Evolutionary conservation across 306 rosid species (phyloP).

Genomic region (Medicago ruthenica): DNA sequence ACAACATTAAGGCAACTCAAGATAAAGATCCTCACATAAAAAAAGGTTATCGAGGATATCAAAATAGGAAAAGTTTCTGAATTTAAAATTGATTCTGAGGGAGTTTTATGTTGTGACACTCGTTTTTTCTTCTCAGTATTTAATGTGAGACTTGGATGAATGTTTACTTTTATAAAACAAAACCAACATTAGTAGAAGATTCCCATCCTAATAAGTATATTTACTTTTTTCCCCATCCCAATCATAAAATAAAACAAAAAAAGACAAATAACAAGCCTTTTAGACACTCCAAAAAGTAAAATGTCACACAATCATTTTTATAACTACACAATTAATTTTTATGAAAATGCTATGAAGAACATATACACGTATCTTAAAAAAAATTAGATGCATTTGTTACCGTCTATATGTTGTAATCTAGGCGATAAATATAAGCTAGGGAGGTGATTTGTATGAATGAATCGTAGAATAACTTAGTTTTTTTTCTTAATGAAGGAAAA

Average conservation of each 20-base stretch:
- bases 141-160: too few species aligned
- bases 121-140: too few species aligned
- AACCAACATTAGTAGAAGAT: not conserved
- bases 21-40: too few species aligned
- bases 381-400: slow-evolving; percentile 7
- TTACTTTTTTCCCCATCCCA: not conserved
- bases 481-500: not conserved
- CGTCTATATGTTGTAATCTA: slow-evolving; percentile 4
- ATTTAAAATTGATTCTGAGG: too few species aligned
- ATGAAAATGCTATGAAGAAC: not conserved
- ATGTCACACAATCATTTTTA: not conserved
- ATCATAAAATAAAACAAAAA: slow-evolving; percentile 2
- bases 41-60: too few species aligned
- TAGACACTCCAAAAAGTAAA: slow-evolving; percentile 32
- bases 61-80: too few species aligned
- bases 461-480: not conserved
- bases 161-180: too few species aligned
- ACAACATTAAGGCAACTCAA: too few species aligned
- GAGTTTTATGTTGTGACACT: too few species aligned
- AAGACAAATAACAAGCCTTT: slow-evolving; percentile 5
- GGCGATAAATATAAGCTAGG: not conserved
- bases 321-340: too few species aligned
- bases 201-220: not conserved
- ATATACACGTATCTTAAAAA: not conserved
- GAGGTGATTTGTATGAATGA: not conserved